Base-by-base conservation (phyloP, 257 asterid genomes). In the Cruciata laevipes region DNA sequence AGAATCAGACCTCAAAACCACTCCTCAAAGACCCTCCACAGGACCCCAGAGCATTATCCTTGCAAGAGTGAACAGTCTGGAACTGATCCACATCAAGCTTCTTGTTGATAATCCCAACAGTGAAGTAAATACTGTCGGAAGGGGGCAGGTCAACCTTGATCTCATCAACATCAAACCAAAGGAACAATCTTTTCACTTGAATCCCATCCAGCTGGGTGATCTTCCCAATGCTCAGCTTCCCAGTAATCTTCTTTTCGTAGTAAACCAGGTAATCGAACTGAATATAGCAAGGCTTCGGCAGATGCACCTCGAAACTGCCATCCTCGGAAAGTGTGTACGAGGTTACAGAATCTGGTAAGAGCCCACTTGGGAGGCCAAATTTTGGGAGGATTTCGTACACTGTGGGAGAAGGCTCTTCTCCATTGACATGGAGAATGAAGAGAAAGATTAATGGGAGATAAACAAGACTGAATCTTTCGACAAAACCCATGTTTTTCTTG, bases 141-240 rank as follows among this genome's bases (percentile, higher is more conserved):
- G 95, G 91, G 18, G 97, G 98, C 80, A 89, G 71, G 79, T 92
- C 97, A 77, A 93, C 97, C 42, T 74, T 86, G 37, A 93, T 93
- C 80, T 81, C 86, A 57, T 90, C 96, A 58, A 93, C 97, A 75
- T 88, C 81, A 63, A 93, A 90, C 97, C 99, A 93, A 40, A 93
- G 75, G n/a, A 88, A 78, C 58, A 93, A 65, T 68, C 95, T 84
- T 68, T 85, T 78, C 57, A 93, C 96, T 75, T 93, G 80, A 71
- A 90, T 88, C 42, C 97, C 99, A 73, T 93, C 74, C 63, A 93
- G 68, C 20, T 85, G 62, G 44, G 74, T 63, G 61, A 93, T 90
- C 0, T 96, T 86, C 8, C 99, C 99, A 23, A 88, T 31, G 16
- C 72, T 66, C 14, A 93, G 76, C 81, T 84, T 83, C 69, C 99